A percentile compares a stretch with the other conserved stretches of the same genome.
These are phyloP conservation scores for Aspergillus fructus DNA, from an alignment of 2,329 filamentous ascomycete species.

Conservation along the genomic window DNA sequence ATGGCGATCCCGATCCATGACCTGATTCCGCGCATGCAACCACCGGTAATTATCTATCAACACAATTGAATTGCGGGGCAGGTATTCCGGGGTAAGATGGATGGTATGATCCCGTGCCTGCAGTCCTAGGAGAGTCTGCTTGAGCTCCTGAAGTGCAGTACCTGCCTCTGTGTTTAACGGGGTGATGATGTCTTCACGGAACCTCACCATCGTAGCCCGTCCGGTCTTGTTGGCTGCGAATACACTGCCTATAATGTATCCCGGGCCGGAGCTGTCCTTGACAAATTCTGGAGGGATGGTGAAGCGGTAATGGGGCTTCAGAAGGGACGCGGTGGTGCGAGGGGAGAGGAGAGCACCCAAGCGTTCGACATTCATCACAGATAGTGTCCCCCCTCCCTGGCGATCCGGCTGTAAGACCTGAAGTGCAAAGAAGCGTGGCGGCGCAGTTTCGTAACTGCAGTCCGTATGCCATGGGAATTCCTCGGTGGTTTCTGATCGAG, in stretches of 20 bases:
- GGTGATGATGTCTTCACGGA: conserved; percentile 13
- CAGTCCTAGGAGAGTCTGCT: conserved; percentile 19
- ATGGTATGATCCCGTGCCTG: conserved; percentile 13
- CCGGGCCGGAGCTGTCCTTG: conserved; percentile 19
- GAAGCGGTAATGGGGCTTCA: conserved; percentile 32
- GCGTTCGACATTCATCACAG: conserved; percentile 35
- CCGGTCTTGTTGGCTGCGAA: conserved; percentile 8
- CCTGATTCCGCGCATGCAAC: conserved; percentile 36
- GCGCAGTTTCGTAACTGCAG: conserved; percentile 42
- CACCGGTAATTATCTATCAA: conserved; percentile 38
- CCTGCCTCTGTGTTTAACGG: conserved; percentile 19
- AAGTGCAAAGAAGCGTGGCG: conserved; percentile 43
- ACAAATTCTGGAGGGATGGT: conserved; percentile 33
- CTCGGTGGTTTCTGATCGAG: conserved; percentile 45
- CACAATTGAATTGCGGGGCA: conserved; percentile 33
- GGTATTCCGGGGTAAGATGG: conserved; percentile 23
- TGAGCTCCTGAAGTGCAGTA: conserved; percentile 31
- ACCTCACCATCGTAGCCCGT: not conserved
- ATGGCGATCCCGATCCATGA: conserved; percentile 37
- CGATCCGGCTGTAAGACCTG: conserved; percentile 45
- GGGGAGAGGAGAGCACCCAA: conserved; percentile 21
- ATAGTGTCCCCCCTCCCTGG: conserved; percentile 43
- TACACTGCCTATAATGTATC: conserved; percentile 23
- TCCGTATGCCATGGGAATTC: conserved; percentile 49
- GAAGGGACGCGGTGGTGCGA: conserved; percentile 21